phyloP scores from a whole-genome alignment of 2,329 filamentous ascomycete genomes.

The Claviceps fusiformis region DNA sequence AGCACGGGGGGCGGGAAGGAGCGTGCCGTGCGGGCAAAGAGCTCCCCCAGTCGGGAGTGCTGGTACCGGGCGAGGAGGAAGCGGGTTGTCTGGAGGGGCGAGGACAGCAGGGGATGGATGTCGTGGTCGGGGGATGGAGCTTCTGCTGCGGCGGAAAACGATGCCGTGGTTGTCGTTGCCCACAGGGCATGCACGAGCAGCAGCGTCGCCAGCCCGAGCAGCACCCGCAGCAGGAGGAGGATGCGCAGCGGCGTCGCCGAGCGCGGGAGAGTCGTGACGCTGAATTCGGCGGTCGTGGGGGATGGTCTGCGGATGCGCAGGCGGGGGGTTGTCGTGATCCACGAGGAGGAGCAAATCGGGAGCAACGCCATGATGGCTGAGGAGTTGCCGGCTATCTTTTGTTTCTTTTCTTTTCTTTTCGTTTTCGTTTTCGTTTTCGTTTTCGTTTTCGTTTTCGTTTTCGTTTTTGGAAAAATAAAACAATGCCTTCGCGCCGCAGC shows the following conservation, averaged over 20 bases:
- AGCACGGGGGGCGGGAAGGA: conserved; percentile 24
- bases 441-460: no score
- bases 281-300: conserved; percentile 83
- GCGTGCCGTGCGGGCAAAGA: conserved; percentile 19
- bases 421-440: no score
- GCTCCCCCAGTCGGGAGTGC: conserved; percentile 19
- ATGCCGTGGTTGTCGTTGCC: conserved; percentile 10
- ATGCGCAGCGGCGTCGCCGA: conserved; percentile 33
- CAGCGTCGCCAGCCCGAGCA: conserved; percentile 28
- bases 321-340: conserved; percentile 45
- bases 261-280: conserved; percentile 65
- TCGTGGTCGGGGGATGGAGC: neutral
- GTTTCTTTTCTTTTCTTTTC: neutral
- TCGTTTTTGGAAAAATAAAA: no score
- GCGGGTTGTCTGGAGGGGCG: neutral
- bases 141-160: neutral
- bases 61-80: conserved; percentile 12
- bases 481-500: neutral
- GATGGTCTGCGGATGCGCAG: conserved; percentile 57
- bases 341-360: conserved; percentile 37
- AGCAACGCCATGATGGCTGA: neutral
- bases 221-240: conserved; percentile 23
- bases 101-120: neutral
- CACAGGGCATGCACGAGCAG: conserved; percentile 38
- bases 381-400: neutral